phyloP scores from a whole-genome alignment of 164 flowering plant species.

The Amborella trichopoda region DNA sequence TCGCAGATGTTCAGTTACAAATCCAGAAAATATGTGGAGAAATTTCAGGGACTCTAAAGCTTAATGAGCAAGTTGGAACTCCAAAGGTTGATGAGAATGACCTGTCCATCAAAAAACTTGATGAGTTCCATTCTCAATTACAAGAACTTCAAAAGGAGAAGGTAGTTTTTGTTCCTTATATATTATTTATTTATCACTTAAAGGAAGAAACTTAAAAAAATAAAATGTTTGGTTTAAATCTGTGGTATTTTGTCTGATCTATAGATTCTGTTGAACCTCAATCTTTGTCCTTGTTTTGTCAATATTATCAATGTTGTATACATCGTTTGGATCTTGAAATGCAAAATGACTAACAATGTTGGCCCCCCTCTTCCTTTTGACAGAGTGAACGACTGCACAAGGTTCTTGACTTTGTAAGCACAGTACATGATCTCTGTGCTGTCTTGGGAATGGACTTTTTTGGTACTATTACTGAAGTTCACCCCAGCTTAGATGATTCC shows the following conservation, averaged over 20 bases:
- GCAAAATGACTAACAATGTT: not conserved
- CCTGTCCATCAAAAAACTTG: slow-evolving; percentile 63
- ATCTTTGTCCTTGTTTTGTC: not conserved
- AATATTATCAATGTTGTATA: not conserved
- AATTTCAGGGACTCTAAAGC: slow-evolving; percentile 51
- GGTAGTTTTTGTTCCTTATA: slow-evolving; percentile 41
- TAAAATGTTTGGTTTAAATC: too few species aligned
- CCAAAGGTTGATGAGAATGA: slow-evolving; percentile 72
- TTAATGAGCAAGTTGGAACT: slow-evolving; percentile 22
- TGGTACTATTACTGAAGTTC: slow-evolving; percentile 80
- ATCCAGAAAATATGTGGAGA: slow-evolving; percentile 80
- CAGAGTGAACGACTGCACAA: slow-evolving; percentile 90
- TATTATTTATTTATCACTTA: too few species aligned
- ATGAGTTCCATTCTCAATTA: slow-evolving; percentile 70
- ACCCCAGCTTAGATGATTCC: slow-evolving; percentile 83
- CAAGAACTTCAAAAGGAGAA: slow-evolving; percentile 92
- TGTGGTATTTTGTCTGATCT: too few species aligned
- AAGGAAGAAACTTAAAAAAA: too few species aligned
- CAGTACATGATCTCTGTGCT: slow-evolving; percentile 90
- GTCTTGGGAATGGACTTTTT: slow-evolving; percentile 90
- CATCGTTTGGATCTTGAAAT: not conserved
- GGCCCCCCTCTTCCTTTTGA: slow-evolving; percentile 3
- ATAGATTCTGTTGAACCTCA: too few species aligned
- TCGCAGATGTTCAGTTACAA: slow-evolving; percentile 72
- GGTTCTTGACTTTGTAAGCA: slow-evolving; percentile 86